These are phyloP conservation scores for Perkinsela sp. DNA, from an alignment of 208 protist species.

Conservation along the genomic window DNA sequence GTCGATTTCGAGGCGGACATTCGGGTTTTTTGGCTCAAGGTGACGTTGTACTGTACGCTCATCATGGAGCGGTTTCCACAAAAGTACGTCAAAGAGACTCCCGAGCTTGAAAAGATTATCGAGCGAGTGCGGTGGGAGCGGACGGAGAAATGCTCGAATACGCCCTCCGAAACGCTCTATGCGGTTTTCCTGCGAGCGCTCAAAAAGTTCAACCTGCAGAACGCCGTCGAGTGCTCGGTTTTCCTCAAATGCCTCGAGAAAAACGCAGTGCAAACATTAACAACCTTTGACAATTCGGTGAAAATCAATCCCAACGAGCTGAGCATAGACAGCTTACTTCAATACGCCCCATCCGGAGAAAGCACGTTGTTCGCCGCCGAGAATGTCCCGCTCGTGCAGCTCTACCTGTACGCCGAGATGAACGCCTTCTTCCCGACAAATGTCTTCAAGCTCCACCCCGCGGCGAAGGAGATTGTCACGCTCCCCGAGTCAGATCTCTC, in stretches of 20 bases:
- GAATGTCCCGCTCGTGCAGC: neutral
- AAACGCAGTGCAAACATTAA: neutral
- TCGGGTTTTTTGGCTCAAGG: neutral
- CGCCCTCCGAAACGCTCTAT: neutral
- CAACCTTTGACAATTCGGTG: neutral
- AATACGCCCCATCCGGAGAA: neutral
- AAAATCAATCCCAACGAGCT: neutral
- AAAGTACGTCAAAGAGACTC: neutral
- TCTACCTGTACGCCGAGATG: neutral
- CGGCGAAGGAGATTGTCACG: neutral
- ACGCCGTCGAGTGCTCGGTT: neutral
- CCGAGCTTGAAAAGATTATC: neutral
- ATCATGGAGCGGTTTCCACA: neutral
- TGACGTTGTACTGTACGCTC: neutral
- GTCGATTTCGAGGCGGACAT: neutral
- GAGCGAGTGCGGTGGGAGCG: neutral
- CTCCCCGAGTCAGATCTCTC: neutral
- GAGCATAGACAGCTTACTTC: neutral
- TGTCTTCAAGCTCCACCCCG: neutral
- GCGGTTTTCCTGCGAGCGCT: neutral
- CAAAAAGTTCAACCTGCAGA: neutral
- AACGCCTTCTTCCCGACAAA: neutral
- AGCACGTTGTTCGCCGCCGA: neutral
- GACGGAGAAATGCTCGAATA: neutral
- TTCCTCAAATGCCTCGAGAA: neutral